phyloP scores from a whole-genome alignment of 768 basidiomycete species.

The Pleurotus djamor region DNA sequence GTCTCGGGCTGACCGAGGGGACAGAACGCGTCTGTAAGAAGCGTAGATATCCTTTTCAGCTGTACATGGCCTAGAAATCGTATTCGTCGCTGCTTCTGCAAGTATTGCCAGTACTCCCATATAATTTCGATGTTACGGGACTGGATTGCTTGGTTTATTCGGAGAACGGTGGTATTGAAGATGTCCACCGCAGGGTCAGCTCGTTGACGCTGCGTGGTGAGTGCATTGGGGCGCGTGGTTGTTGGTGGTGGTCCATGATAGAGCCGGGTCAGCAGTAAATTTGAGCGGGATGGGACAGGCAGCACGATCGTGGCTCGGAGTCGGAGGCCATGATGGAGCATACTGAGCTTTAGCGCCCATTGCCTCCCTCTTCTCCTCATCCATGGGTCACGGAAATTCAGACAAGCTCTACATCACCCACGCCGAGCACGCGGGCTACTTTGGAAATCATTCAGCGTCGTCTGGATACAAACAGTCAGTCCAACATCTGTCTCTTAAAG shows the following conservation, averaged over 20 bases:
- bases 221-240: too few species aligned
- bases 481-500: constrained; percentile 6
- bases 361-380: constrained; percentile 7
- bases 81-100: constrained; percentile 41
- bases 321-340: neutral
- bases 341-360: neutral
- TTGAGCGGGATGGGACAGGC: constrained; percentile 19
- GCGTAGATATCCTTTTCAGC: constrained; percentile 33
- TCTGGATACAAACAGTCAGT: constrained; percentile 69
- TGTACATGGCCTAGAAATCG: constrained; percentile 42
- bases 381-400: constrained; percentile 85
- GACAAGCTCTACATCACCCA: constrained; percentile 90
- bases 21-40: constrained; percentile 25
- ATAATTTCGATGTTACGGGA: constrained; percentile 27
- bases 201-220: neutral
- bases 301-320: constrained; percentile 24
- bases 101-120: constrained; percentile 35
- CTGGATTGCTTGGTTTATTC: constrained; percentile 35
- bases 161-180: constrained; percentile 29
- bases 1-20: constrained; percentile 1
- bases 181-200: constrained; percentile 15
- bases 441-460: constrained; percentile 82
- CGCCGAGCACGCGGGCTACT: constrained; percentile 78
- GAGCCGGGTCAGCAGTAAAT: neutral
- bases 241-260: neutral